Evolutionary conservation across 805 yeast species (phyloP).

Genomic region (Lipomyces orientalis): DNA sequence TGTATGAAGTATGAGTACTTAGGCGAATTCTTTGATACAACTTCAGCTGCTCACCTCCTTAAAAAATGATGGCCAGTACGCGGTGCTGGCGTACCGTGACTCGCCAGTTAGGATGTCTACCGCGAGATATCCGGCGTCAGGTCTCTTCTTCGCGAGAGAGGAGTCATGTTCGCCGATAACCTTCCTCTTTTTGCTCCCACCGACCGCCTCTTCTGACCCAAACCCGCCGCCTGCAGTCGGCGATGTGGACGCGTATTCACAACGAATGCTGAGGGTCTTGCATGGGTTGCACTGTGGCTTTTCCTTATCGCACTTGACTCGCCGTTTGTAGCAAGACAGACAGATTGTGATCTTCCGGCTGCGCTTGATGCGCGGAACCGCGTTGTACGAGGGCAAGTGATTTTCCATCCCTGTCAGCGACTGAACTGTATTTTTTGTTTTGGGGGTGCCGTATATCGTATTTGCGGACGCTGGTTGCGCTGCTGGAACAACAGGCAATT

Average conservation of each 20-base stretch:
- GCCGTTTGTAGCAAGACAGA: constrained; percentile 29
- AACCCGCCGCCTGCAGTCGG: too few species aligned
- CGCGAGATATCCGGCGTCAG: constrained; percentile 25
- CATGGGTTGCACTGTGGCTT: constrained; percentile 29
- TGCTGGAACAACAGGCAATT: too few species aligned
- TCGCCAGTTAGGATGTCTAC: constrained; percentile 16
- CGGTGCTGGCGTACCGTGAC: constrained; percentile 19
- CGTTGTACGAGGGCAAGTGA: background rate
- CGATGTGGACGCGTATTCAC: constrained; percentile 16
- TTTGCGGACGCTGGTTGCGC: too few species aligned
- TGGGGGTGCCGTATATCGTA: too few species aligned
- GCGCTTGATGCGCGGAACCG: constrained; percentile 23
- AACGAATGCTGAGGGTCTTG: constrained; percentile 20
- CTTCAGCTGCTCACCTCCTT: constrained; percentile 15
- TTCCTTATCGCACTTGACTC: constrained; percentile 27
- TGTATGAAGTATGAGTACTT: constrained; percentile 1
- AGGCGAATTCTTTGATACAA: background rate
- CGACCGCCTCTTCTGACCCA: background rate
- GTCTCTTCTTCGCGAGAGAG: background rate
- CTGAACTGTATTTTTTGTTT: too few species aligned
- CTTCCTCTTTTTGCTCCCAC: background rate
- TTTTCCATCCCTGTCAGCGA: too few species aligned
- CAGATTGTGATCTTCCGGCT: constrained; percentile 29
- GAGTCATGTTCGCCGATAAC: constrained; percentile 14
- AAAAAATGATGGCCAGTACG: constrained; percentile 29